Conservation (phyloP, 345 rosid species). For the Sisymbrium altissimum region DNA sequence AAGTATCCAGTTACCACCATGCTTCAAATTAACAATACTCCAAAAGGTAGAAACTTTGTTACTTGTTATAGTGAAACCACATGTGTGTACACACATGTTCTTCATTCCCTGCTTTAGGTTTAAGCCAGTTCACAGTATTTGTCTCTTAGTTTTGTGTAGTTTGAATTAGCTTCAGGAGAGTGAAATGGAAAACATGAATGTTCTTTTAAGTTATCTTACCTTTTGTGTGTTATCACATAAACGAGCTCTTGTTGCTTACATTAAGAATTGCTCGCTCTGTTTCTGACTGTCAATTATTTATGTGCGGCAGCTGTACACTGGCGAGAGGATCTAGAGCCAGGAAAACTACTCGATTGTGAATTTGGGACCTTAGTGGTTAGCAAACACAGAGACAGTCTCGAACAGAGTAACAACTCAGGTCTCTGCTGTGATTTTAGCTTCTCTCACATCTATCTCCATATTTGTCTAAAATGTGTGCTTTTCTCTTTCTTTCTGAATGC, state of each 20-base stretch:
- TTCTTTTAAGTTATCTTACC: neutral
- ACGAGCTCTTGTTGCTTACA: neutral
- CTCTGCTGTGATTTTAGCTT: slow-evolving; percentile 16
- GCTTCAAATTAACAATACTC: slow-evolving; percentile 4
- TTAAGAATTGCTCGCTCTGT: neutral
- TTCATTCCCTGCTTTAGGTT: neutral
- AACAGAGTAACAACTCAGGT: slow-evolving; percentile 12
- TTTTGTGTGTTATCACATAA: neutral
- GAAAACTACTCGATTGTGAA: neutral
- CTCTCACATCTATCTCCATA: slow-evolving; percentile 19
- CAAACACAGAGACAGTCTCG: neutral
- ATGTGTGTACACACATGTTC: neutral
- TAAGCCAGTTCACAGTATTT: neutral
- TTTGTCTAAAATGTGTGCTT: neutral
- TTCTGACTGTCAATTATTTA: neutral
- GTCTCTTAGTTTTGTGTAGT: neutral
- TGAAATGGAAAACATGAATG: neutral
- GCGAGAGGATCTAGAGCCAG: neutral
- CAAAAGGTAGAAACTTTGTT: slow-evolving; percentile 4
- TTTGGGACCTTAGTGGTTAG: neutral
- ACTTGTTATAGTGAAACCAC: neutral
- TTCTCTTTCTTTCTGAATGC: neutral
- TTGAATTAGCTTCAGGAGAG: neutral
- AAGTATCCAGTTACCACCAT: neutral
- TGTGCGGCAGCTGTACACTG: slow-evolving; percentile 5